A percentile compares a stretch with the other conserved stretches of the same genome.
Evolutionary conservation across 2,329 filamentous ascomycete genomes (phyloP).

Genomic region (Aureobasidium sp.): DNA sequence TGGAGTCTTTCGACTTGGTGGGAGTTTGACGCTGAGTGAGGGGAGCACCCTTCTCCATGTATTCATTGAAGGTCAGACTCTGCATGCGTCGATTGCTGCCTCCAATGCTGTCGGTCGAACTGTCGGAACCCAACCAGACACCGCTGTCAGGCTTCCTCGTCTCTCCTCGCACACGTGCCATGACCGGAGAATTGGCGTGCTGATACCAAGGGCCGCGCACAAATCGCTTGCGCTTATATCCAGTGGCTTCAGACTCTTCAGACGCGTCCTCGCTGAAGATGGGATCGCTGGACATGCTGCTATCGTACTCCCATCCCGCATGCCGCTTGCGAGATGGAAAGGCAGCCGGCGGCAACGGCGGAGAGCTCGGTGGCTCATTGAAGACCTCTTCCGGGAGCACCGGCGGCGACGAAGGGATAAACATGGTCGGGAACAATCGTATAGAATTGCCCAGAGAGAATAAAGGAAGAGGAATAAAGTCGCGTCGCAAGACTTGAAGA

Average conservation of each 20-base stretch:
- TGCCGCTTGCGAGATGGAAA: constrained; percentile 22
- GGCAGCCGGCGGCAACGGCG: constrained; percentile 9
- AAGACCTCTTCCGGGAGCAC: constrained; percentile 6
- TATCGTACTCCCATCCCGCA: constrained; percentile 21
- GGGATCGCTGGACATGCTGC: constrained; percentile 55
- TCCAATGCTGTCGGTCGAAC: constrained; percentile 14
- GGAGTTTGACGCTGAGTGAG: background rate
- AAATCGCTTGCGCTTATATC: constrained; percentile 51
- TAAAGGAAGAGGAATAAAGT: background rate
- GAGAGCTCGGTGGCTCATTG: constrained; percentile 12
- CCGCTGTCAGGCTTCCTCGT: constrained; percentile 60
- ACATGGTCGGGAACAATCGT: constrained; percentile 4
- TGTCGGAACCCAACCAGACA: constrained; percentile 59
- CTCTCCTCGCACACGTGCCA: constrained; percentile 21
- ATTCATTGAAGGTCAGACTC: constrained; percentile 8
- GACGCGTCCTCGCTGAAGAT: constrained; percentile 60
- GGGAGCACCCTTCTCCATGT: constrained; percentile 1
- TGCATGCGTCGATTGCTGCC: constrained; percentile 5
- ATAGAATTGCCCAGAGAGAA: background rate
- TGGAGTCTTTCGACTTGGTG: background rate
- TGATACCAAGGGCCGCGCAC: constrained; percentile 56
- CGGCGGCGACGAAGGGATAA: constrained; percentile 13
- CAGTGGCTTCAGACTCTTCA: constrained; percentile 50
- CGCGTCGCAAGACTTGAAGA: background rate
- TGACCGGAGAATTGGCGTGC: constrained; percentile 12